These are phyloP conservation scores for Rutstroemia sp. DNA, from an alignment of 2,329 filamentous ascomycete species.

Conservation along the genomic window DNA sequence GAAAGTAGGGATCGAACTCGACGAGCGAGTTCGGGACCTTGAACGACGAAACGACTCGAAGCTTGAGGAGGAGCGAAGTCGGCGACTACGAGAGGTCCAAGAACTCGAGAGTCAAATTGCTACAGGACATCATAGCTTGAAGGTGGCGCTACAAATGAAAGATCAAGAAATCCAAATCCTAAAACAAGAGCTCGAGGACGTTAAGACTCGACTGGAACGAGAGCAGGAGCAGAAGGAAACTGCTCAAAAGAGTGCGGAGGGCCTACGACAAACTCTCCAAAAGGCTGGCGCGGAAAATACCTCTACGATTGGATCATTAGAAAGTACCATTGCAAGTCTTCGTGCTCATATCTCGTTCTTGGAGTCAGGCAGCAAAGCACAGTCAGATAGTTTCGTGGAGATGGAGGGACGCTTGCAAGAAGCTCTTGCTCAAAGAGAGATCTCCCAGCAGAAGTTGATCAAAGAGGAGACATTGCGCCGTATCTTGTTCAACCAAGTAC, in stretches of 20 bases:
- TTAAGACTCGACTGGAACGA: conserved; percentile 46
- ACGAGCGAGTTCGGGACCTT: conserved; percentile 26
- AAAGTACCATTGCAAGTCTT: conserved; percentile 68
- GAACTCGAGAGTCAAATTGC: conserved; percentile 50
- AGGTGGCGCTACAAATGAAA: conserved; percentile 32
- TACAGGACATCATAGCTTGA: conserved; percentile 36
- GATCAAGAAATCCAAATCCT: conserved; percentile 47
- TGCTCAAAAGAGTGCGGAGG: conserved; percentile 42
- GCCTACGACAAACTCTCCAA: conserved; percentile 29
- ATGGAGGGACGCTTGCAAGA: conserved; percentile 77
- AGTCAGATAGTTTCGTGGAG: conserved; percentile 76
- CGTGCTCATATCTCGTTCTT: conserved; percentile 81
- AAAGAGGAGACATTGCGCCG: conserved; percentile 86
- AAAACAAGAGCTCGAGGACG: conserved; percentile 37
- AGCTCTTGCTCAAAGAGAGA: conserved; percentile 61
- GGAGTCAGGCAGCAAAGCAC: conserved; percentile 81
- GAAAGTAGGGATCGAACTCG: conserved; percentile 44
- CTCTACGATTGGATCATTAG: conserved; percentile 57
- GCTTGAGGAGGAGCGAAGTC: conserved; percentile 55
- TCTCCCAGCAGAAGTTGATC: conserved; percentile 73
- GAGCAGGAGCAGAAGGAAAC: conserved; percentile 46
- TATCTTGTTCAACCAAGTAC: conserved; percentile 94
- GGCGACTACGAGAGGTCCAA: conserved; percentile 54
- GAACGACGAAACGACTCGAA: conserved; percentile 36
- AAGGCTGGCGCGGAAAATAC: conserved; percentile 51